Evolutionary conservation across 2,329 filamentous ascomycete genomes (phyloP).

Genomic region (Arthrobotrys pseudoclavata): DNA sequence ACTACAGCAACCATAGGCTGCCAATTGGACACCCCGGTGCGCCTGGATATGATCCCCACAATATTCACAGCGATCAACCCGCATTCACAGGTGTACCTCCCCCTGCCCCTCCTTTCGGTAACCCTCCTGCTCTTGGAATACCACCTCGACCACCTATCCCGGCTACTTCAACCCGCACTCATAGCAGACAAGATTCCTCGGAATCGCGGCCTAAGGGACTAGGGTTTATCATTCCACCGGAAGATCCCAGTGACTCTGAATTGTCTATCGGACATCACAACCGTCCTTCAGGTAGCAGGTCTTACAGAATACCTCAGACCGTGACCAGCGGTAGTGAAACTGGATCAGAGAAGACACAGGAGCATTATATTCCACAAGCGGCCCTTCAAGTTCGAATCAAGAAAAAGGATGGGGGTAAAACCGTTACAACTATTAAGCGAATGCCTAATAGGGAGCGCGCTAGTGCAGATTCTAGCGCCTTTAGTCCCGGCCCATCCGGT

Average conservation of each 20-base stretch:
- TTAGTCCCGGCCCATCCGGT: slow-evolving; percentile 23
- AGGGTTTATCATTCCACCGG: slow-evolving; percentile 40
- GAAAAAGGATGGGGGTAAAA: slow-evolving; percentile 56
- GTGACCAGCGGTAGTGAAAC: slow-evolving; percentile 55
- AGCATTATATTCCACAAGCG: slow-evolving; percentile 46
- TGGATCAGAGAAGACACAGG: slow-evolving; percentile 33
- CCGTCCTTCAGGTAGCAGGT: slow-evolving; percentile 49
- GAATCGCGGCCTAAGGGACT: slow-evolving; percentile 27
- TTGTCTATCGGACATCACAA: slow-evolving; percentile 46
- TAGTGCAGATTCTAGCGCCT: slow-evolving; percentile 32
- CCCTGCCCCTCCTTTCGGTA: slow-evolving; percentile 15
- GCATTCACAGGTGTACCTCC: slow-evolving; percentile 20
- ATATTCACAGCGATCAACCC: slow-evolving; percentile 52
- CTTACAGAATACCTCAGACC: slow-evolving; percentile 48
- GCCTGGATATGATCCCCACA: slow-evolving; percentile 37
- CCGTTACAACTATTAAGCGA: slow-evolving; percentile 56
- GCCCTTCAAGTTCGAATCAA: slow-evolving; percentile 56
- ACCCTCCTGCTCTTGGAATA: slow-evolving; percentile 24
- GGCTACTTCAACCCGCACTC: slow-evolving; percentile 34
- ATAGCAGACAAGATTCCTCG: slow-evolving; percentile 45
- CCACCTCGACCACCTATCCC: slow-evolving; percentile 43
- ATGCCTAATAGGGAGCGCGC: slow-evolving; percentile 51
- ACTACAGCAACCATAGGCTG: slow-evolving; percentile 49
- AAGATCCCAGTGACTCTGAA: slow-evolving; percentile 50
- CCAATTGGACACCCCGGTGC: slow-evolving; percentile 32